Percentiles rank a stretch among this genome's conserved stretches.
phyloP scores from a whole-genome alignment of 495 filamentous ascomycete genomes.

The Hyaloscypha finlandica region DNA sequence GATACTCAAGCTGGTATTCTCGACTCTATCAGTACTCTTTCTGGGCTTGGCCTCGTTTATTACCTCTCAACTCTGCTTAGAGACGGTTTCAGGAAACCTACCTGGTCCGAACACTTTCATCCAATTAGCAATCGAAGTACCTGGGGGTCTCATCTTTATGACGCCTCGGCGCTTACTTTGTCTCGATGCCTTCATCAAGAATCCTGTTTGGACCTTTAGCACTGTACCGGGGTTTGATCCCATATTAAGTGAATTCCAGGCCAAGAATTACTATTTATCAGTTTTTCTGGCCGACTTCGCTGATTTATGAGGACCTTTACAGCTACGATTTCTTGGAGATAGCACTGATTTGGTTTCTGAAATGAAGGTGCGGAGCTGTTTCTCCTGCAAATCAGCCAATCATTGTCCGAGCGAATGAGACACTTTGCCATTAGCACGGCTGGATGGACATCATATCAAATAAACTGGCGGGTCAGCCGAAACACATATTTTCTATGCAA shows the following conservation, averaged over 20 bases:
- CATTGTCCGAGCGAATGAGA: not conserved
- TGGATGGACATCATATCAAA: not conserved
- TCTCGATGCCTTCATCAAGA: not conserved
- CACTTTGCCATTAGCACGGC: not conserved
- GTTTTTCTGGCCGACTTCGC: not conserved
- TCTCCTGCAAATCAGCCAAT: not conserved
- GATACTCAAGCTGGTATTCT: not conserved
- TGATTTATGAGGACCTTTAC: not conserved
- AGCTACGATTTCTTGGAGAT: not conserved
- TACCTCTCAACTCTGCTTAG: not conserved
- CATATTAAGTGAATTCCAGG: not conserved
- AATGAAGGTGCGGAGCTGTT: not conserved
- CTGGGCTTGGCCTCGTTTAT: not conserved
- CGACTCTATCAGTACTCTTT: not conserved
- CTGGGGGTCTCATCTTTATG: not conserved
- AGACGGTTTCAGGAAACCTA: not conserved
- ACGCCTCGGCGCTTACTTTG: not conserved
- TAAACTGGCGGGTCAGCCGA: not conserved
- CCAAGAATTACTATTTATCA: slow-evolving; percentile 3
- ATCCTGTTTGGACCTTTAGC: not conserved
- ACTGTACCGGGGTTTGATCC: not conserved
- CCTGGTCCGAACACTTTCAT: not conserved
- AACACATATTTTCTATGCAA: not conserved
- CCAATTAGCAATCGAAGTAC: not conserved
- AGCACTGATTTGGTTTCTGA: not conserved